Evolutionary conservation across 2,329 filamentous ascomycete genomes (phyloP).

Genomic region (Chrysoporthe puriensis): DNA sequence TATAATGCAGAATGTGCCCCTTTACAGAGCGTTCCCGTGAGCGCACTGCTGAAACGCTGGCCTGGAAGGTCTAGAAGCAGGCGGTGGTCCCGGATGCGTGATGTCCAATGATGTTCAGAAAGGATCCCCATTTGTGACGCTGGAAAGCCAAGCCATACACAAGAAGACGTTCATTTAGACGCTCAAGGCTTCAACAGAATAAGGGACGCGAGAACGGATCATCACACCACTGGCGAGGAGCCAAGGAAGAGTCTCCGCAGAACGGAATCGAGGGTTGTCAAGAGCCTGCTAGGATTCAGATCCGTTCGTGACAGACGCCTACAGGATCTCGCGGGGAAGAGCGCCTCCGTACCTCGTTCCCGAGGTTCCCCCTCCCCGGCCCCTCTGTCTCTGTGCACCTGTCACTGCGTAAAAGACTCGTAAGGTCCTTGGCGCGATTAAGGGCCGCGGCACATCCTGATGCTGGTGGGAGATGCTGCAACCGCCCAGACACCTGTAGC

Average conservation of each 20-base stretch:
- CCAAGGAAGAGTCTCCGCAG: background rate
- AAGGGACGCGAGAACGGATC: background rate
- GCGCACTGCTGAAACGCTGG: slow-evolving; percentile 19
- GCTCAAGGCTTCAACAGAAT: background rate
- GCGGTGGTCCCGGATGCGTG: background rate
- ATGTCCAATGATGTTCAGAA: slow-evolving; percentile 4
- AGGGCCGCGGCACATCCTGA: background rate
- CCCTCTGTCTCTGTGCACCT: background rate
- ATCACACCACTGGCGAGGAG: background rate
- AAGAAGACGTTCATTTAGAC: background rate
- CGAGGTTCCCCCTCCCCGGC: background rate
- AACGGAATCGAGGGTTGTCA: background rate
- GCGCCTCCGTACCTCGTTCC: background rate
- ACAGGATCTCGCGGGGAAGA: background rate
- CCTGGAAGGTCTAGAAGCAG: slow-evolving; percentile 5
- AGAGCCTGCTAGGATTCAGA: slow-evolving; percentile 4
- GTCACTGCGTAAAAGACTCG: background rate
- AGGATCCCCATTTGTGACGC: background rate
- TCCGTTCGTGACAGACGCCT: background rate
- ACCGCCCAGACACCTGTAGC: background rate
- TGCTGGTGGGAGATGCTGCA: background rate
- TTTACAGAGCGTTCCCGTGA: background rate
- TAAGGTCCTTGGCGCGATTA: background rate
- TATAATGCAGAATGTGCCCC: background rate
- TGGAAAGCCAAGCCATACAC: background rate